phyloP scores from a whole-genome alignment of 495 filamentous ascomycete species.

The Daldinia bambusicola region DNA sequence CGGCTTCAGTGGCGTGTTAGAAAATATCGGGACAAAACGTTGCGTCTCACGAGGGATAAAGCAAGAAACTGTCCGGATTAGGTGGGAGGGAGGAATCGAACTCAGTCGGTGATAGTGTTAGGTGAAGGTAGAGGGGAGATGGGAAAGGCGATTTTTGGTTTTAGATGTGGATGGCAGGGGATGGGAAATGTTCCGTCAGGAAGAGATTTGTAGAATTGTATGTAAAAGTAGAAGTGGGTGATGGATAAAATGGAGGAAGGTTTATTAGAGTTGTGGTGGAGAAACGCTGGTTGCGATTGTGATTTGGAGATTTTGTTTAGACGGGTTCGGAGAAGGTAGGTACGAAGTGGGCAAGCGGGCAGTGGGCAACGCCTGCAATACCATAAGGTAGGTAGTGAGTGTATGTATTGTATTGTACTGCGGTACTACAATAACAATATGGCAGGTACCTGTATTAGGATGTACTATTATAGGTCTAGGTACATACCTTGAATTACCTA shows the following conservation, averaged over 20 bases:
- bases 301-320: conserved; percentile 45
- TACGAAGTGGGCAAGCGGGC: conserved; percentile 12
- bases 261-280: conserved; percentile 39
- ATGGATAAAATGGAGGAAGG: conserved; percentile 40
- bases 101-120: conserved; percentile 10
- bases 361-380: conserved; percentile 8
- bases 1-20: conserved; percentile 24
- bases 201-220: conserved; percentile 18
- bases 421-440: not conserved
- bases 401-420: too few relatives aligned
- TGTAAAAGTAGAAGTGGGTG: conserved; percentile 19
- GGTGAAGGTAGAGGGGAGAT: not conserved
- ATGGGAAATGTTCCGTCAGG: conserved; percentile 13
- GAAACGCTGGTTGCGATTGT: conserved; percentile 27
- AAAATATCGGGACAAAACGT: conserved; percentile 11
- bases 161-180: conserved; percentile 12
- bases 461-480: too few relatives aligned
- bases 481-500: not conserved
- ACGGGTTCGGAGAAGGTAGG: conserved; percentile 41
- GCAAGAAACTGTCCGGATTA: conserved; percentile 7
- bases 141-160: conserved; percentile 17
- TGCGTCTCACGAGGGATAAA: conserved; percentile 20
- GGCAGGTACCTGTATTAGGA: conserved; percentile 1
- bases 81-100: conserved; percentile 29
- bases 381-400: too few relatives aligned